Conservation (phyloP, 441 rosid genomes). For the Pelargonium citronellum region DNA sequence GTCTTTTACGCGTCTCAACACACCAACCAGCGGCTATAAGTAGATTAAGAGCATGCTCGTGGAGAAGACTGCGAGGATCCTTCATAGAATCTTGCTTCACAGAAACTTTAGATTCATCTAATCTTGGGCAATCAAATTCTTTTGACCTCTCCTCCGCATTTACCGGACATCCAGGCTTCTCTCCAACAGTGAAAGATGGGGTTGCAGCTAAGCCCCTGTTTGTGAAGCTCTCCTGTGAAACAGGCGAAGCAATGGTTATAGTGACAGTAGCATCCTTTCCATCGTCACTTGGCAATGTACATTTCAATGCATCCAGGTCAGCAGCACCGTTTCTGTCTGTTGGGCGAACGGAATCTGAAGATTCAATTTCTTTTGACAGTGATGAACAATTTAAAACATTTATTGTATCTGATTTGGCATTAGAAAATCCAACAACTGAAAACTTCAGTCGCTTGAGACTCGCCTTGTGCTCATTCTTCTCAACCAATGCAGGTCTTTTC, state of each 20-base stretch:
- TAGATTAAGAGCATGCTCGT: constrained; percentile 40
- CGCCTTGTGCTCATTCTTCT: constrained; percentile 31
- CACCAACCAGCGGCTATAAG: constrained; percentile 62
- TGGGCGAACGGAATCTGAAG: constrained; percentile 27
- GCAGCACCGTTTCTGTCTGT: constrained; percentile 27
- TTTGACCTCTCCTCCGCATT: constrained; percentile 24
- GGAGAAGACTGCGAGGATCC: constrained; percentile 75
- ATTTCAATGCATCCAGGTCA: constrained; percentile 28
- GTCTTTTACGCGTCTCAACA: constrained; percentile 50
- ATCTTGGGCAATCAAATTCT: constrained; percentile 27
- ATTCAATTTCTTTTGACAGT: constrained; percentile 20
- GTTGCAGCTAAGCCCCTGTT: constrained; percentile 37
- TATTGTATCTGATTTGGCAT: constrained; percentile 24
- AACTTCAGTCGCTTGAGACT: constrained; percentile 43
- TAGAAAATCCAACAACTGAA: constrained; percentile 31
- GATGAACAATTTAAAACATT: constrained; percentile 26
- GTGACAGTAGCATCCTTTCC: constrained; percentile 31
- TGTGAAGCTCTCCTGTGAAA: constrained; percentile 72
- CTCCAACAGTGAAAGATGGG: constrained; percentile 34
- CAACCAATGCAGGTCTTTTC: constrained; percentile 31
- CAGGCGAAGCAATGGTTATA: constrained; percentile 64
- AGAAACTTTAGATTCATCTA: constrained; percentile 29
- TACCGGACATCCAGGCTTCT: constrained; percentile 30
- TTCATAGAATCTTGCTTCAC: constrained; percentile 34
- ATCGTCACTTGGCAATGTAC: constrained; percentile 31